Evolutionary conservation across 306 rosid species (phyloP), one percentile per base, ranked within the genome.

Genomic region (Cucurbita argyrosperma): DNA sequence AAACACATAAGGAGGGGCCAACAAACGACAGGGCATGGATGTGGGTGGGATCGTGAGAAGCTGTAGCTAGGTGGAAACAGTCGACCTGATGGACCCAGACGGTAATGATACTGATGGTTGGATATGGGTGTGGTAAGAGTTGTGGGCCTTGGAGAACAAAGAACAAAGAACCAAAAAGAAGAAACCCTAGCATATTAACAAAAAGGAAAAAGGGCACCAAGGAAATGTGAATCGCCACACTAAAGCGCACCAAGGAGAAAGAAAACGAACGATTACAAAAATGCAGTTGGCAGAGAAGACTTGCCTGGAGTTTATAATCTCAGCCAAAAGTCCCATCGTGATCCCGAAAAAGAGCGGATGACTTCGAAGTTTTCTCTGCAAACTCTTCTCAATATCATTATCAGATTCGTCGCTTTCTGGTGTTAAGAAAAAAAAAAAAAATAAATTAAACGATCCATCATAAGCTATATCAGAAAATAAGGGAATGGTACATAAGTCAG

Each of bases 311-410:
- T 94, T 94, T 82, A 91, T 94, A 73, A 94, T 84, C 87, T 91
- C 99, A 42, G 99, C 90, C 76, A 94, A 91, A 56, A 94, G 83
- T 42, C 99, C 99, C 99, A 94, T 89, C 19, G 92, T 91, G 81
- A 94, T 88, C 52, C 97, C 99, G 76, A 91, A 91, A 90, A 94
- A 94, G 79, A 94, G 96, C 61, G 95, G 95, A 82, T 94, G 99
- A 74, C 80, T 69, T 57, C 78, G 85, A 72, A 87, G 91, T 75
- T 84, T 87, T 77, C 77, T 84, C 78, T 55, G 88, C 79, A 78
- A 58, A 82, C 81, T 83, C 79, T 75, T 83, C 71, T 61, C 74
- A 38, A 45, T 21, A 79, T 76, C 72, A 76, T 70, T 42, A 26
- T 73, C 87, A 72, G 52, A 72, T 67, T 80, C 82, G 58, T 78